Percentiles rank a stretch among this genome's conserved stretches.
phyloP scores from a whole-genome alignment of 192 early-diverging fungal genomes.

The Coemansia umbellata region DNA sequence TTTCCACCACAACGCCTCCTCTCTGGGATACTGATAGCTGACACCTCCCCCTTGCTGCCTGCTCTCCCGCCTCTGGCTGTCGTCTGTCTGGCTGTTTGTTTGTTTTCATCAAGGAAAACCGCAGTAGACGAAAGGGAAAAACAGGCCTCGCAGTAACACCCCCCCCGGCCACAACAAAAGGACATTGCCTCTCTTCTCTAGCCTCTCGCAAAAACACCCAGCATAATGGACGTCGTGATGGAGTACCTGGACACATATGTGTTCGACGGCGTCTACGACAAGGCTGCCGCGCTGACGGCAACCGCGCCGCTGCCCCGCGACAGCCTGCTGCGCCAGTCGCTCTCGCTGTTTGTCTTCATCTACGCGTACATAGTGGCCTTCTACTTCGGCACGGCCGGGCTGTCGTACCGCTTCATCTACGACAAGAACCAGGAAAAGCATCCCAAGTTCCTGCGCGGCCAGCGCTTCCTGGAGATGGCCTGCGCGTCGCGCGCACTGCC shows the following conservation, averaged over 20 bases:
- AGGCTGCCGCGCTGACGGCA: slow-evolving; percentile 47
- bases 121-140: too few relatives aligned
- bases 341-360: slow-evolving; percentile 70
- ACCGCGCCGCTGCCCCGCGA: slow-evolving; percentile 52
- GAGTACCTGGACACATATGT: slow-evolving; percentile 60
- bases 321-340: slow-evolving; percentile 65
- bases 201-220: neutral
- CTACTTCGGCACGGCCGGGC: slow-evolving; percentile 72
- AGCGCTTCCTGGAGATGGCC: slow-evolving; percentile 82
- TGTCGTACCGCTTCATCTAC: slow-evolving; percentile 84
- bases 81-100: too few relatives aligned
- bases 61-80: too few relatives aligned
- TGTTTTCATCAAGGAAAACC: too few relatives aligned
- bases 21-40: too few relatives aligned
- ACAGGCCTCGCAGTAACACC: too few relatives aligned
- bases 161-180: too few relatives aligned
- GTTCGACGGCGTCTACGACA: slow-evolving; percentile 59
- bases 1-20: too few relatives aligned
- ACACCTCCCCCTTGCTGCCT: too few relatives aligned
- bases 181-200: neutral
- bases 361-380: slow-evolving; percentile 70
- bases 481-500: slow-evolving; percentile 78
- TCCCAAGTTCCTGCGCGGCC: slow-evolving; percentile 89
- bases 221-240: slow-evolving; percentile 64
- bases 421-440: slow-evolving; percentile 88